Evolutionary conservation across 495 filamentous ascomycete species (phyloP).

Genomic region (Neurospora sp.): DNA sequence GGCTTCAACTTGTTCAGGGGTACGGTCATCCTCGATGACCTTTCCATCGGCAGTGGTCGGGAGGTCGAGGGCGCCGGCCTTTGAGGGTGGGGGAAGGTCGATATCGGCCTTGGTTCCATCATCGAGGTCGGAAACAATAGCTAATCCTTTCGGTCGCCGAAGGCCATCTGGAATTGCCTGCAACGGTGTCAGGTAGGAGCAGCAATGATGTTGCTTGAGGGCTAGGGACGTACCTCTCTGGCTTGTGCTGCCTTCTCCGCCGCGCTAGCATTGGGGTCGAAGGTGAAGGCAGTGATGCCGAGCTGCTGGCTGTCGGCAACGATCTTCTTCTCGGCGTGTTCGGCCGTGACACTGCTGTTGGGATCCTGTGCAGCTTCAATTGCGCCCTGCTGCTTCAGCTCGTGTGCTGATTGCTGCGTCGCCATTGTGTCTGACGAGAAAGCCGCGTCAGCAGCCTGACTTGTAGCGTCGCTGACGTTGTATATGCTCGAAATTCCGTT

Average conservation of each 20-base stretch:
- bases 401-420: conserved; percentile 30
- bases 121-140: conserved; percentile 66
- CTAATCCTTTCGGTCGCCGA: conserved; percentile 55
- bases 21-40: conserved; percentile 31
- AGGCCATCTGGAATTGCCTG: conserved; percentile 47
- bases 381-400: conserved; percentile 71
- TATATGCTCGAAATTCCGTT: not conserved
- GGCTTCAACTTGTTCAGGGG: conserved; percentile 47
- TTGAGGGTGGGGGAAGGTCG: conserved; percentile 67
- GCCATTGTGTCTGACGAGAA: conserved; percentile 24
- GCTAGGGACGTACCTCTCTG: conserved; percentile 52
- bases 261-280: conserved; percentile 75
- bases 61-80: conserved; percentile 48
- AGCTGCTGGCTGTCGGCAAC: conserved; percentile 66
- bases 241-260: conserved; percentile 77
- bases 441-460: conserved; percentile 11
- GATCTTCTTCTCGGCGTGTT: conserved; percentile 58
- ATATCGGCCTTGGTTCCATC: conserved; percentile 59
- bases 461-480: not conserved
- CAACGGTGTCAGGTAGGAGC: conserved; percentile 6
- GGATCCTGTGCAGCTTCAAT: conserved; percentile 64
- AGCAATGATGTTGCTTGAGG: not conserved
- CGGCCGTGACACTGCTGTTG: conserved; percentile 54
- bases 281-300: conserved; percentile 70
- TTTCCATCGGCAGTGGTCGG: conserved; percentile 36